These are phyloP conservation scores for Annulohypoxylon moriforme DNA, from an alignment of 495 filamentous ascomycete species.

Conservation along the genomic window DNA sequence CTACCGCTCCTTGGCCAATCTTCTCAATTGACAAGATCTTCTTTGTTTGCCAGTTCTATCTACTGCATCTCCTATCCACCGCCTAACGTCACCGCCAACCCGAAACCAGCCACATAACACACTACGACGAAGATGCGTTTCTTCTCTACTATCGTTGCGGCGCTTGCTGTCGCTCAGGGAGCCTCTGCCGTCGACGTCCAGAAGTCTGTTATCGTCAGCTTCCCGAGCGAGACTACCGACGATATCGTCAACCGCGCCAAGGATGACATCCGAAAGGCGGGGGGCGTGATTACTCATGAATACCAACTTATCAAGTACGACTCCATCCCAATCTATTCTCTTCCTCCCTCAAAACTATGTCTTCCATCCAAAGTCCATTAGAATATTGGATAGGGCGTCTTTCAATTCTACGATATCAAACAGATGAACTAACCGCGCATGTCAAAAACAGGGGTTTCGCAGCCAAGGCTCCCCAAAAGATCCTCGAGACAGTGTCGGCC, in stretches of 20 bases:
- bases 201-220: conserved; percentile 83
- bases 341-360: background rate
- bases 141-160: conserved; percentile 62
- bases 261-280: conserved; percentile 73
- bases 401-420: background rate
- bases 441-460: conserved; percentile 73
- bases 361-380: background rate
- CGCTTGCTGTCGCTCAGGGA: conserved; percentile 64
- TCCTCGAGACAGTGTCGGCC: conserved; percentile 75
- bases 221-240: conserved; percentile 76
- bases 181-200: conserved; percentile 66
- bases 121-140: conserved; percentile 69
- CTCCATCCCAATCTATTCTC: conserved; percentile 2
- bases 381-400: background rate
- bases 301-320: conserved; percentile 69
- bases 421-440: conserved; percentile 10
- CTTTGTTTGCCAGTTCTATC: background rate
- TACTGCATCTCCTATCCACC: background rate
- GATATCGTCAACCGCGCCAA: conserved; percentile 75
- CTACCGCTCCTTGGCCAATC: background rate
- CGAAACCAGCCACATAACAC: background rate
- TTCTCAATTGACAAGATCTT: background rate
- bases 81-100: conserved; percentile 2
- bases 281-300: conserved; percentile 68
- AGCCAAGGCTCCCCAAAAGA: conserved; percentile 73